Evolutionary conservation across 305 asterid genomes (phyloP).

Genomic region (Andrographis paniculata): DNA sequence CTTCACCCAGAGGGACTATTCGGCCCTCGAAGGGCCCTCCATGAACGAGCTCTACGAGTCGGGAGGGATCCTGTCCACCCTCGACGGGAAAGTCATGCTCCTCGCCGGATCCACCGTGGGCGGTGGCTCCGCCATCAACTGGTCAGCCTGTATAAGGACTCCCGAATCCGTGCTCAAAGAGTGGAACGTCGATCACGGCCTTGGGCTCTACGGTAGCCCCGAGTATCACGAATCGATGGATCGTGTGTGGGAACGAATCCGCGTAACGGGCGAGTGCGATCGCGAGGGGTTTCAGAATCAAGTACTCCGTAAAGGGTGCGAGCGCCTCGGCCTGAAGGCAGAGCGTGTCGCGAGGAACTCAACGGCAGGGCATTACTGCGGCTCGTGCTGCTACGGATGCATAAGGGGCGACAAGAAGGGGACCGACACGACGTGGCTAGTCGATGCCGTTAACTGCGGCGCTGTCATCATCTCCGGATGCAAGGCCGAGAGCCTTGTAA

Average conservation of each 20-base stretch:
- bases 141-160: constrained; percentile 75
- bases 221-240: constrained; percentile 55
- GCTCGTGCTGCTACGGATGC: constrained; percentile 78
- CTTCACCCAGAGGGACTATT: constrained; percentile 47
- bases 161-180: constrained; percentile 45
- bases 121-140: constrained; percentile 85
- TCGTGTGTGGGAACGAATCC: constrained; percentile 50
- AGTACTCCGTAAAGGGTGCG: constrained; percentile 64
- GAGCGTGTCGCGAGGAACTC: constrained; percentile 58
- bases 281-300: constrained; percentile 72
- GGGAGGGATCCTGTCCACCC: constrained; percentile 57
- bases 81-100: constrained; percentile 55
- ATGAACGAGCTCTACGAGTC: constrained; percentile 51
- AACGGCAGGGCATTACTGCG: constrained; percentile 59
- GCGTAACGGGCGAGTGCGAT: constrained; percentile 47
- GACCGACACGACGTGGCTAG: constrained; percentile 80
- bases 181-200: constrained; percentile 39
- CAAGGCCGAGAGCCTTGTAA: constrained; percentile 48
- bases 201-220: constrained; percentile 31
- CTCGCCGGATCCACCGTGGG: constrained; percentile 89
- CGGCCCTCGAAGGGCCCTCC: constrained; percentile 78
- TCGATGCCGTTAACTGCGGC: constrained; percentile 66
- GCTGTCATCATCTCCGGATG: constrained; percentile 70
- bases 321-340: constrained; percentile 46
- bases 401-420: constrained; percentile 70